These are phyloP conservation scores for Lachnellula suecica DNA, from an alignment of 2,329 filamentous ascomycete genomes.

Conservation along the genomic window DNA sequence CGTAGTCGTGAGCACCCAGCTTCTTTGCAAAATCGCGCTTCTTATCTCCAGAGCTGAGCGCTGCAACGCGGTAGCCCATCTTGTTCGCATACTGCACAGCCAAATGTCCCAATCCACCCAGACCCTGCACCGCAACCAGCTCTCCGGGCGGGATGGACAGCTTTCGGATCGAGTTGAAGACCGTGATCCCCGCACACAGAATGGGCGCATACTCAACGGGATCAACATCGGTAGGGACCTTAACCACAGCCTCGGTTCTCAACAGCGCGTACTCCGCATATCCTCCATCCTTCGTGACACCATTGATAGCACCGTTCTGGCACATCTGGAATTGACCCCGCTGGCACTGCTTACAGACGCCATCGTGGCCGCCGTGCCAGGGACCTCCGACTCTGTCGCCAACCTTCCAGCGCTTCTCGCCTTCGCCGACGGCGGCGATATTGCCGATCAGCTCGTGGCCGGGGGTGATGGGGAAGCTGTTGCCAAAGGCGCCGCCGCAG, in stretches of 20 bases:
- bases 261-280: conserved; percentile 64
- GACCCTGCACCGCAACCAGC: conserved; percentile 62
- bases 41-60: conserved; percentile 62
- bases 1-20: conserved; percentile 61
- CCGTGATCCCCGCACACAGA: conserved; percentile 65
- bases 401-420: conserved; percentile 56
- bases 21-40: conserved; percentile 67
- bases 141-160: conserved; percentile 50
- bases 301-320: conserved; percentile 60
- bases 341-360: conserved; percentile 60
- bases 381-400: conserved; percentile 67
- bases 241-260: conserved; percentile 58
- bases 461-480: conserved; percentile 59
- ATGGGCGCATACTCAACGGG: conserved; percentile 56
- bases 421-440: conserved; percentile 58
- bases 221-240: conserved; percentile 51
- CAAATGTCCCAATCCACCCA: conserved; percentile 75
- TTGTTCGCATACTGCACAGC: conserved; percentile 73
- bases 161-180: conserved; percentile 59
- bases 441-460: conserved; percentile 74
- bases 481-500: conserved; percentile 49
- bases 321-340: conserved; percentile 69
- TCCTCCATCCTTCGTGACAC: conserved; percentile 65
- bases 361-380: conserved; percentile 64
- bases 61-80: conserved; percentile 74